Conservation (phyloP, 1,139 yeast species). For the Magnusiomyces sp. region DNA sequence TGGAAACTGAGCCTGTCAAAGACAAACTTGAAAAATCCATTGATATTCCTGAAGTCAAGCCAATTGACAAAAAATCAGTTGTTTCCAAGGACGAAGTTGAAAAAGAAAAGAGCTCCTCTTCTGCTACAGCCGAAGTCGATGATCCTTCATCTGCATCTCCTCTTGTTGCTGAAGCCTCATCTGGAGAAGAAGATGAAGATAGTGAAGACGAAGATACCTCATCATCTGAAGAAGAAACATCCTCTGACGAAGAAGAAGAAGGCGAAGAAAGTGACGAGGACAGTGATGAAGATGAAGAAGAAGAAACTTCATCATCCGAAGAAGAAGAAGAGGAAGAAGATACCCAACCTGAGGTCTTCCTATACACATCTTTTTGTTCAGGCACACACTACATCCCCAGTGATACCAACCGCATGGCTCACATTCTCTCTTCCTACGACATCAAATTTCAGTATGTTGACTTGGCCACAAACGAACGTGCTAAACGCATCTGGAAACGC, state of each 20-base stretch:
- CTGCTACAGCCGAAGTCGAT: neutral
- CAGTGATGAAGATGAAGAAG: neutral
- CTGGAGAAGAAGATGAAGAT: neutral
- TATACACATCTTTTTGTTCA: slow-evolving; percentile 11
- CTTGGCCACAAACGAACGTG: slow-evolving; percentile 12
- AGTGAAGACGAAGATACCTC: neutral
- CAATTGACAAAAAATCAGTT: neutral
- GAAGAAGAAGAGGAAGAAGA: neutral
- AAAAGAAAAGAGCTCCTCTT: neutral
- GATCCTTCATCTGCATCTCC: too few species aligned
- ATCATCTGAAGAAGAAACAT: neutral
- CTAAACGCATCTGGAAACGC: slow-evolving; percentile 30
- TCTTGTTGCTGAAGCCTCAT: neutral
- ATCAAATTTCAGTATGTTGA: slow-evolving; percentile 11
- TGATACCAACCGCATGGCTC: slow-evolving; percentile 69
- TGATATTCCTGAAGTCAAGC: neutral
- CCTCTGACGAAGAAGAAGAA: neutral
- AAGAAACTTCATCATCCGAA: neutral
- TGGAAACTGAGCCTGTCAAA: too few species aligned
- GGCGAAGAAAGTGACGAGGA: neutral
- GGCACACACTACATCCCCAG: slow-evolving; percentile 39
- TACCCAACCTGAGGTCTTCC: slow-evolving; percentile 12
- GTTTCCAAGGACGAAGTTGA: neutral
- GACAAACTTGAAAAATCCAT: too few species aligned
- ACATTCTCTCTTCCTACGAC: slow-evolving; percentile 24